Evolutionary conservation across 2,329 filamentous ascomycete genomes (phyloP), one percentile per base, ranked within the genome.

Genomic region (Alternaria sp.): DNA sequence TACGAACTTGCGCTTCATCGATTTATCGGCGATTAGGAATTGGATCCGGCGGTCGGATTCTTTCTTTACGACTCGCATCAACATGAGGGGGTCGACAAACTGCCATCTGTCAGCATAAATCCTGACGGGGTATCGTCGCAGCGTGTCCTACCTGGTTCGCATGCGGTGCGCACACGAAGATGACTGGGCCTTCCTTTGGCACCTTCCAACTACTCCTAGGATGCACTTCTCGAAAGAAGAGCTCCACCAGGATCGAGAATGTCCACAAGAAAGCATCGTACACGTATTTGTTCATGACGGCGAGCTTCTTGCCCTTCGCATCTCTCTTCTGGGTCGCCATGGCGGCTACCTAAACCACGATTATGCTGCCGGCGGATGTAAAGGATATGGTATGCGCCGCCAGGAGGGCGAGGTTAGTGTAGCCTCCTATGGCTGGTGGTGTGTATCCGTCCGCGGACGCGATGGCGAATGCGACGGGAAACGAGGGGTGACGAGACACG

Each of bases 151-250:
- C 76, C 71, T 79, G 76, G 80, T 99, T 99, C 64, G 95, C 95
- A 85, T 99, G 96, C 70, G 96, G 96, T 58, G 95, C 96, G 47
- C 94, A 96, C 71, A 99, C 96, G 75, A 99, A 96, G 63, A 99
- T 92, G 67, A 99, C 88, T 1, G 96, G 94, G 0, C 94, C 96
- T 67, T 89, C 87, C 74, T 91, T 89, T 47, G 96, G 96, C 47
- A 99, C 92, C 81, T 94, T 95, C 94, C 96, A 99, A 67, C 94
- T 93, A 71, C 94, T 94, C 69, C 96, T 88, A 12, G 96, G 96
- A 78, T 98, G 94, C 15, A 99, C 93, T 82, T 99, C 96, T 71
- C 96, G 91, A 85, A 99, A 99, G 88, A 99, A 99, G 71, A 97
- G 89, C 81, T 99, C 96, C 69, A 96, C 90, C 56, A 98, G 86